Evolutionary conservation across 805 yeast species (phyloP).

Genomic region (Naumovozyma dairenensis): DNA sequence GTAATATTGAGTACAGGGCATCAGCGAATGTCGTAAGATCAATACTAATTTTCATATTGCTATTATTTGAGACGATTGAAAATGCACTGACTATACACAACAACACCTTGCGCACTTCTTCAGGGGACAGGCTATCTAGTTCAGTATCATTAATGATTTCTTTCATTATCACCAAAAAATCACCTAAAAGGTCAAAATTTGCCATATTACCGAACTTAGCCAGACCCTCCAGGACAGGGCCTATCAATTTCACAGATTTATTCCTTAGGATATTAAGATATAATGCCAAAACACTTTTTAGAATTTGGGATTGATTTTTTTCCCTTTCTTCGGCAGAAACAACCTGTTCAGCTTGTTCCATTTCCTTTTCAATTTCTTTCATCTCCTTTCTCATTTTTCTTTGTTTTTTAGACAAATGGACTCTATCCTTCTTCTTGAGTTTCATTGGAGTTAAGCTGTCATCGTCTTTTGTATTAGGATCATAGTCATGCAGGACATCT

Average conservation of each 20-base stretch:
- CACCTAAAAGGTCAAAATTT: constrained; percentile 86
- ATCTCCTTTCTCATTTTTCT: constrained; percentile 79
- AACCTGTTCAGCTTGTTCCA: constrained; percentile 77
- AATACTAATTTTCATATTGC: constrained; percentile 59
- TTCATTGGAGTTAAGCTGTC: constrained; percentile 39
- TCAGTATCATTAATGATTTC: constrained; percentile 57
- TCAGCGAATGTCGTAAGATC: constrained; percentile 77
- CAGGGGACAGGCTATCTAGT: constrained; percentile 36
- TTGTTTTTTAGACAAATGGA: constrained; percentile 84
- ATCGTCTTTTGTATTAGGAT: constrained; percentile 48
- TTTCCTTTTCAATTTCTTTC: constrained; percentile 79
- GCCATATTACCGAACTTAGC: constrained; percentile 88
- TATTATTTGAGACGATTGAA: constrained; percentile 69
- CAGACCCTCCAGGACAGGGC: constrained; percentile 83
- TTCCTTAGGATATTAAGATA: constrained; percentile 70
- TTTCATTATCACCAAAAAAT: constrained; percentile 77
- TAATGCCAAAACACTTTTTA: constrained; percentile 59
- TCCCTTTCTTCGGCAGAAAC: constrained; percentile 84
- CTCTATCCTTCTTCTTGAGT: constrained; percentile 75
- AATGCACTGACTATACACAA: constrained; percentile 86
- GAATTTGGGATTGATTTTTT: constrained; percentile 70
- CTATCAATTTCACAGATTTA: constrained; percentile 58
- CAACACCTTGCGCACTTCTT: constrained; percentile 59
- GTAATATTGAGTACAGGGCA: constrained; percentile 59
- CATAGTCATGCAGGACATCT: constrained; percentile 57